Conservation (phyloP, 2,329 filamentous ascomycete species). For the Chrysoporthe puriensis region DNA sequence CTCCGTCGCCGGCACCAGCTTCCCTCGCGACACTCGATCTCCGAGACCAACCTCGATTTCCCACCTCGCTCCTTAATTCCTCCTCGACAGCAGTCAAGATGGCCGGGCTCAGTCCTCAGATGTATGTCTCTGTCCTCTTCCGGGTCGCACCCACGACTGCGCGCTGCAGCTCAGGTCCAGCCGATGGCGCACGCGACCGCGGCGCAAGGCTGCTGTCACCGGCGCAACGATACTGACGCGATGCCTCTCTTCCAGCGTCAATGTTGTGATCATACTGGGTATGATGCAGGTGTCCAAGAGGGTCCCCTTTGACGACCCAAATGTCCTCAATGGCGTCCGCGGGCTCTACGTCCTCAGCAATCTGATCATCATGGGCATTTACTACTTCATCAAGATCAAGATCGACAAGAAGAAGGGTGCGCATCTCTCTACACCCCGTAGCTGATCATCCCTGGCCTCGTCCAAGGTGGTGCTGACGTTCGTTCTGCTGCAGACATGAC, state of each 20-base stretch:
- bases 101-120: constrained; percentile 64
- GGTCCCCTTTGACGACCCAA: constrained; percentile 87
- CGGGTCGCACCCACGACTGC: background rate
- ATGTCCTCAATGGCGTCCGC: constrained; percentile 60
- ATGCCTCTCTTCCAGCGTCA: constrained; percentile 63
- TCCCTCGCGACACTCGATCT: background rate
- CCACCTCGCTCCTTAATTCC: background rate
- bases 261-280: constrained; percentile 90
- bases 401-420: constrained; percentile 98
- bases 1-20: background rate
- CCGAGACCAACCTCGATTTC: background rate
- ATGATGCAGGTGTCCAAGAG: constrained; percentile 99
- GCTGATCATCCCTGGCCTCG: background rate
- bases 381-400: constrained; percentile 80
- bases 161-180: background rate
- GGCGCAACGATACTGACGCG: constrained; percentile 30
- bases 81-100: constrained; percentile 47
- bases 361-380: constrained; percentile 80
- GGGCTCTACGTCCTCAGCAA: constrained; percentile 65
- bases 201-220: background rate
- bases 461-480: constrained; percentile 9
- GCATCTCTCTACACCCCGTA: constrained; percentile 34
- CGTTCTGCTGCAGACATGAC: constrained; percentile 72
- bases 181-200: constrained; percentile 21
- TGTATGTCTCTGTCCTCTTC: constrained; percentile 50